Conservation (phyloP, 2,329 filamentous ascomycete species). For the Verticillium tricorpus region DNA sequence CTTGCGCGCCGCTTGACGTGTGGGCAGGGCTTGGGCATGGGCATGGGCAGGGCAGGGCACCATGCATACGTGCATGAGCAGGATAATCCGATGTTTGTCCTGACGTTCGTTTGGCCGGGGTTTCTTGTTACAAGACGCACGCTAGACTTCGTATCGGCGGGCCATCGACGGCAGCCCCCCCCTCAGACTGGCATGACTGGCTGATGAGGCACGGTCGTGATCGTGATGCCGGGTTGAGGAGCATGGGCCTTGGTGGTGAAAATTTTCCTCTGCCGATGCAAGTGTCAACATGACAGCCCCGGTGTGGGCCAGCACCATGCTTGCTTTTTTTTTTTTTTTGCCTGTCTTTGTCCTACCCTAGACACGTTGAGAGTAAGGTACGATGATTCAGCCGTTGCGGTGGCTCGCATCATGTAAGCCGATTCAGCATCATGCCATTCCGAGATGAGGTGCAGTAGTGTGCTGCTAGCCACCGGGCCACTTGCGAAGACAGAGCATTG, state of each 20-base stretch:
- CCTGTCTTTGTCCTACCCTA: too few relatives aligned
- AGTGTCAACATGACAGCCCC: neutral
- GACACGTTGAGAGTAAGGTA: too few relatives aligned
- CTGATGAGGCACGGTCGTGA: neutral
- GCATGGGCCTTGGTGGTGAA: neutral
- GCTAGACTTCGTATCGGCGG: neutral
- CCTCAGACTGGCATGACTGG: neutral
- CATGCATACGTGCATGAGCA: neutral
- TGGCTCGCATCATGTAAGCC: neutral
- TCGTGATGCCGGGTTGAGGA: neutral
- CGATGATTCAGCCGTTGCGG: neutral
- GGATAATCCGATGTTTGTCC: constrained; percentile 2
- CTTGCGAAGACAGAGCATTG: neutral
- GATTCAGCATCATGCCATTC: neutral
- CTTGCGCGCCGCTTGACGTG: neutral
- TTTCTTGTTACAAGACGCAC: neutral
- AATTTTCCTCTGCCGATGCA: neutral
- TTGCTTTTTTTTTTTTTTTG: too few relatives aligned
- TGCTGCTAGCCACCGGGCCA: neutral
- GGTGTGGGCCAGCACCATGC: too few relatives aligned
- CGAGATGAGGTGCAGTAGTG: neutral
- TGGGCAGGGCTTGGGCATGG: too few relatives aligned
- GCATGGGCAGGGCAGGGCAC: neutral
- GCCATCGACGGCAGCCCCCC: neutral
- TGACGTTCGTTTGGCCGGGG: neutral